Percentiles rank a stretch among this genome's conserved stretches.
Conservation (phyloP, 106 monocot species). For the Acorus calamus region DNA sequence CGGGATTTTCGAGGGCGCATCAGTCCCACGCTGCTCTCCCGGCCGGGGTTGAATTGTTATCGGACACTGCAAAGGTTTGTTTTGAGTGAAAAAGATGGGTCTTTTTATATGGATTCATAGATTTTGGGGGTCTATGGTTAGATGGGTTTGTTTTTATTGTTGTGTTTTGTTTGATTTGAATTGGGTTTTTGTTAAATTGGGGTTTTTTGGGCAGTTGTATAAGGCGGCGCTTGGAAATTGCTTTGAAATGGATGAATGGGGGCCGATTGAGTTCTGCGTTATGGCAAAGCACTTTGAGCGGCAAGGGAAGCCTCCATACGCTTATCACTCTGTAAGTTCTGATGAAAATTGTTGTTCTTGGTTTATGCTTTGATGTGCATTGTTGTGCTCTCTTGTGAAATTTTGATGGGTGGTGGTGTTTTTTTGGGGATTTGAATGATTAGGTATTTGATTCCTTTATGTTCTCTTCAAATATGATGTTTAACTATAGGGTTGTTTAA, state of each 20-base stretch:
- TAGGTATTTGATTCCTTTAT: too few species aligned
- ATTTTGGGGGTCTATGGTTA: not conserved
- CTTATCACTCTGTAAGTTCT: slow-evolving; percentile 77
- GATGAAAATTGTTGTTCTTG: not conserved
- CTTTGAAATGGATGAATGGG: slow-evolving; percentile 91
- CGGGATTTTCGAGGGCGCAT: slow-evolving; percentile 78
- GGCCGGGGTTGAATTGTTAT: slow-evolving; percentile 71
- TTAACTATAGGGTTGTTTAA: too few species aligned
- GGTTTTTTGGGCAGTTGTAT: slow-evolving; percentile 49
- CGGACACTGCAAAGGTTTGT: slow-evolving; percentile 67
- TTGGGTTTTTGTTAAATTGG: not conserved
- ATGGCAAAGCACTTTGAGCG: slow-evolving; percentile 98
- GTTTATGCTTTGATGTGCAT: too few species aligned
- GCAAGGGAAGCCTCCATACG: slow-evolving; percentile 93
- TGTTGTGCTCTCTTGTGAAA: too few species aligned
- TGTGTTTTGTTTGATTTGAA: not conserved
- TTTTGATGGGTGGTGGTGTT: too few species aligned
- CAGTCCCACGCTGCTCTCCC: slow-evolving; percentile 88
- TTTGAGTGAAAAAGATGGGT: too few species aligned
- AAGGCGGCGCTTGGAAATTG: slow-evolving; percentile 89
- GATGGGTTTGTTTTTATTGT: not conserved
- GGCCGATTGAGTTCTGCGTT: slow-evolving; percentile 81
- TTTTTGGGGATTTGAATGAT: too few species aligned
- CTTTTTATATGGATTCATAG: too few species aligned
- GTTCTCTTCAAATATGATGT: too few species aligned